phyloP scores from a whole-genome alignment of 2,329 filamentous ascomycete genomes.

The Eurotiales sp. region DNA sequence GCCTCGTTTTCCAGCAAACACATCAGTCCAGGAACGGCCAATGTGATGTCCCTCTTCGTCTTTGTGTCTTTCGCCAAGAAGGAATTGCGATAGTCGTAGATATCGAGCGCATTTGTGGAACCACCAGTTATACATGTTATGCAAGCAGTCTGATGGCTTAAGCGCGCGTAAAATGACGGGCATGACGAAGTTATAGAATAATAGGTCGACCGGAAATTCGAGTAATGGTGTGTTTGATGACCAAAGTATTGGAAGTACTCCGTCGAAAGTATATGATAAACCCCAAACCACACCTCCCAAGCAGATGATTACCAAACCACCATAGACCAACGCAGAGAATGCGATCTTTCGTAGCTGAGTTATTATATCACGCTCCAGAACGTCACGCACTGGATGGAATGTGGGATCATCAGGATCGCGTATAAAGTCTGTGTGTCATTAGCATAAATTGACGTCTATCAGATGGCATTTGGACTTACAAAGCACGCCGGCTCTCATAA shows the following conservation, averaged over 20 bases:
- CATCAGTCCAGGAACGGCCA: slow-evolving; percentile 55
- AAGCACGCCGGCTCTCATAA: slow-evolving; percentile 89
- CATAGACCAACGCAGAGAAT: slow-evolving; percentile 94
- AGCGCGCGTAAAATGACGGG: slow-evolving; percentile 80
- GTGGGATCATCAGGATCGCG: slow-evolving; percentile 96
- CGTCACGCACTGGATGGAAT: slow-evolving; percentile 95
- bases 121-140: slow-evolving; percentile 92
- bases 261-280: slow-evolving; percentile 63
- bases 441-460: slow-evolving; percentile 2
- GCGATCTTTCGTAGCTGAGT: slow-evolving; percentile 94
- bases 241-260: slow-evolving; percentile 86
- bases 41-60: slow-evolving; percentile 76
- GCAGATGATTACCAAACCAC: slow-evolving; percentile 85
- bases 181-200: slow-evolving; percentile 97
- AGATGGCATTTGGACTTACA: slow-evolving; percentile 56
- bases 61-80: slow-evolving; percentile 76
- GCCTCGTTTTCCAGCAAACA: slow-evolving; percentile 35
- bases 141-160: slow-evolving; percentile 78
- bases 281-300: slow-evolving; percentile 95
- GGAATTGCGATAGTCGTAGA: slow-evolving; percentile 82
- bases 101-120: slow-evolving; percentile 79
- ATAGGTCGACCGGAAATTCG: slow-evolving; percentile 88
- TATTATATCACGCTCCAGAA: slow-evolving; percentile 85
- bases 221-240: slow-evolving; percentile 86
- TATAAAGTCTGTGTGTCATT: slow-evolving; percentile 71